Conservation (phyloP, 306 rosid species). For the Gillenia trifoliata region DNA sequence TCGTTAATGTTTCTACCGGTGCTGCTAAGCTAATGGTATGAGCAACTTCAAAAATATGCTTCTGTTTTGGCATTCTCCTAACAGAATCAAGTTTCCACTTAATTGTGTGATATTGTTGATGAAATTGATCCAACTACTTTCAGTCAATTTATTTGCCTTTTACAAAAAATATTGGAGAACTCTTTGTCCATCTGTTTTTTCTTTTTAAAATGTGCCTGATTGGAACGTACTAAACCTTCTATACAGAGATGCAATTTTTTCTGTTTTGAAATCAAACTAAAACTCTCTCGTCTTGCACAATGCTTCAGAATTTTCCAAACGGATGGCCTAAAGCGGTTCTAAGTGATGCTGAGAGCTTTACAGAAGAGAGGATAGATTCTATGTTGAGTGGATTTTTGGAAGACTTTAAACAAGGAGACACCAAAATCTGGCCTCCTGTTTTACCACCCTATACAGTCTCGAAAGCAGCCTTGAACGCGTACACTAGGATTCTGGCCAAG, state of each 20-base stretch:
- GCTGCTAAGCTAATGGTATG: background rate
- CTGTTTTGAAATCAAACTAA: background rate
- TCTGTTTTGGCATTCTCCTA: background rate
- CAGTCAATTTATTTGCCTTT: background rate
- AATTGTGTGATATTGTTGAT: background rate
- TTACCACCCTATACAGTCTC: slow-evolving; percentile 25
- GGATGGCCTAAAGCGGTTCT: slow-evolving; percentile 30
- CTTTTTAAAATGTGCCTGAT: too few species aligned
- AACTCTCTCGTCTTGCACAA: background rate
- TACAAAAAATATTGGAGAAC: background rate
- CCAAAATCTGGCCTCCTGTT: slow-evolving; percentile 32
- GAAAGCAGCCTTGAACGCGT: slow-evolving; percentile 32
- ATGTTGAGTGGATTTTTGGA: slow-evolving; percentile 23
- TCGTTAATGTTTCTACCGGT: slow-evolving; percentile 36
- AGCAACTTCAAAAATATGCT: background rate
- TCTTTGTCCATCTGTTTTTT: background rate
- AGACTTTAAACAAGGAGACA: slow-evolving; percentile 35
- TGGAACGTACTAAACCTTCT: too few species aligned
- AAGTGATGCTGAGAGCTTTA: slow-evolving; percentile 34
- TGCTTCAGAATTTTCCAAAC: slow-evolving; percentile 25
- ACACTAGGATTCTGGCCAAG: slow-evolving; percentile 39
- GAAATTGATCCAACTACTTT: too few species aligned
- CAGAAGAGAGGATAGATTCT: slow-evolving; percentile 38
- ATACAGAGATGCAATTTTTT: too few species aligned
- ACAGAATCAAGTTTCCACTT: background rate